Conservation (phyloP, 2,329 filamentous ascomycete species). For the Nemania abortiva region DNA sequence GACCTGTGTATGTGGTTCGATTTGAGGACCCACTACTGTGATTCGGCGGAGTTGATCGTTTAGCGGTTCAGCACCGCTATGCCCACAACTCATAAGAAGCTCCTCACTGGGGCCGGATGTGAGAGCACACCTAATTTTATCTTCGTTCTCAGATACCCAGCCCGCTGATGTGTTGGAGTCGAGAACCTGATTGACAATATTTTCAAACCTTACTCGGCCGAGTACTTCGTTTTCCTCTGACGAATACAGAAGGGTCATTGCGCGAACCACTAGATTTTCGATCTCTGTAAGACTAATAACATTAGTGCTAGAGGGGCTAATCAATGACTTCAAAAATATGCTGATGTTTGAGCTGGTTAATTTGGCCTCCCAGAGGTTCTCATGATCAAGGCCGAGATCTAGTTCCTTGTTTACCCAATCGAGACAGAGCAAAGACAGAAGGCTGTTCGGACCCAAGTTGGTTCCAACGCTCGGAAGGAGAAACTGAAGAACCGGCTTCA, state of each 20-base stretch:
- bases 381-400: not conserved
- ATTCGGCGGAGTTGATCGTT: too few relatives aligned
- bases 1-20: too few relatives aligned
- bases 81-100: too few relatives aligned
- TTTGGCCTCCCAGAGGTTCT: constrained; percentile 1
- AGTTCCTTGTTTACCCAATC: constrained; percentile 1
- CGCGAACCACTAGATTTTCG: not conserved
- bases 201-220: not conserved
- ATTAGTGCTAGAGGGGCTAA: not conserved
- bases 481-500: not conserved
- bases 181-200: not conserved
- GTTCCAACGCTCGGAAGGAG: not conserved
- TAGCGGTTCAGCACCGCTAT: too few relatives aligned
- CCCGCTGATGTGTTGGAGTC: not conserved
- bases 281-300: not conserved
- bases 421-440: not conserved
- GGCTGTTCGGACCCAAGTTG: not conserved
- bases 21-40: too few relatives aligned
- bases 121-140: not conserved
- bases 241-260: not conserved
- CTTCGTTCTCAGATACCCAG: not conserved
- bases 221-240: not conserved
- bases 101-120: not conserved
- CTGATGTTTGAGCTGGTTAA: not conserved
- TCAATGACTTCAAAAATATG: not conserved